Evolutionary conservation across 441 rosid genomes (phyloP), one percentile per base, ranked within the genome.

Genomic region (Brassica hybrid): DNA sequence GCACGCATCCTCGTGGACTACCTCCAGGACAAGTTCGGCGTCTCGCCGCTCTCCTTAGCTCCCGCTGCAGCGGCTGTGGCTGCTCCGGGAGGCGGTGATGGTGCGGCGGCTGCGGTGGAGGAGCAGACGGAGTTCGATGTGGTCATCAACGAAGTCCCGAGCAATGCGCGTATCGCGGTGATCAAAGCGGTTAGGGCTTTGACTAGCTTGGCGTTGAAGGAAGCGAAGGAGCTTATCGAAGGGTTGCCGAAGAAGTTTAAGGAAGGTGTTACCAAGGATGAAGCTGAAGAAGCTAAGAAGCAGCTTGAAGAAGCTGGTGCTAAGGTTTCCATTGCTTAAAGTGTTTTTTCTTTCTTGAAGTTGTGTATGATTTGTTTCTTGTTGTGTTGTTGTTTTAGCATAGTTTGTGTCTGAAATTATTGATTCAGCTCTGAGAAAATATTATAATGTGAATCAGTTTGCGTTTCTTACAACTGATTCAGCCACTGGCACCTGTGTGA

Each of bases 101-200:
- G 64, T 1, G 89, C 69, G 0, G 83, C 90, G 1, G 76, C 86
- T 8, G 89, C 8, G 0, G 88, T 10, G 4, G 91, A 87, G 65
- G 96, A 91, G 81, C 86, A 91, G 82, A 94, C 93, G 7, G 92
- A 94, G 75, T 92, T 94, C 78, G 94, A 92, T 66, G 94, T 94
- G 56, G 80, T 87, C 32, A 92, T 94, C 54, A 86, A 85, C 27
- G 97, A 92, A 14, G 97, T 94, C 2, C 98, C 96, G 1, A 84
- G 85, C 71, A 89, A 77, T 48, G 84, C 84, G 0, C 93, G 96
- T 82, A 89, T 91, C 2, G 74, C 88, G 14, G 98, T 88, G 86
- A 94, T 94, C 30, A 91, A 94, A 81, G 82, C 92, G 12, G 96
- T 90, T 7, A 85, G 97, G 83, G 86, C 83, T 2, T 54, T 89